Conservation (phyloP, 1,284 basidiomycete species). For the Hemileia vastatrix region DNA sequence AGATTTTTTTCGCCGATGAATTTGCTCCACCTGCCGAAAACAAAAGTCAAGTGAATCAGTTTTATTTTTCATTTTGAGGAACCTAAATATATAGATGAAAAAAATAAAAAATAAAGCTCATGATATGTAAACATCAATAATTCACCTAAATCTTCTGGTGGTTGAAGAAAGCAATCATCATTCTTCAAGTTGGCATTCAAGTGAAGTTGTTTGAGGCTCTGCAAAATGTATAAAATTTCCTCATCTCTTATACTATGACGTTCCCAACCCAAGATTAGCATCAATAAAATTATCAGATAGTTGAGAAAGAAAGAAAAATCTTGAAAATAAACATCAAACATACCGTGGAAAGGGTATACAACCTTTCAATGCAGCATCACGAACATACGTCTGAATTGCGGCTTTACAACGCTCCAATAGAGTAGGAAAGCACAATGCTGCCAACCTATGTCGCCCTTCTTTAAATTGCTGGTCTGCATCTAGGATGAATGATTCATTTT, state of each 20-base stretch:
- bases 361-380: conserved; percentile 70
- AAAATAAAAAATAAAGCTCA: background rate
- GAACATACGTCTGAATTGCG: conserved; percentile 62
- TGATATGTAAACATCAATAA: background rate
- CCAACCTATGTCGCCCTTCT: conserved; percentile 58
- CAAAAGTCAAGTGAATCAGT: background rate
- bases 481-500: conserved; percentile 12
- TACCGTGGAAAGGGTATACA: conserved; percentile 73
- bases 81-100: background rate
- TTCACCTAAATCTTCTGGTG: conserved; percentile 36
- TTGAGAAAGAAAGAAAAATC: conserved; percentile 17
- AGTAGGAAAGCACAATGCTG: conserved; percentile 59
- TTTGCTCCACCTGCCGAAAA: background rate
- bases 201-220: conserved; percentile 59
- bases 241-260: conserved; percentile 65
- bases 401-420: conserved; percentile 63
- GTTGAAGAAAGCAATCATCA: conserved; percentile 54
- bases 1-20: background rate
- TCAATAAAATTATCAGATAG: background rate
- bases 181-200: conserved; percentile 67
- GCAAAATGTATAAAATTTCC: conserved; percentile 73
- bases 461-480: conserved; percentile 53
- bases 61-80: background rate
- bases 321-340: conserved; percentile 22
- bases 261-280: conserved; percentile 5